Percentiles rank a stretch among this genome's conserved stretches.
These are phyloP conservation scores for Clonostachys rhizophaga DNA, from an alignment of 2,329 filamentous ascomycete species.

Conservation along the genomic window DNA sequence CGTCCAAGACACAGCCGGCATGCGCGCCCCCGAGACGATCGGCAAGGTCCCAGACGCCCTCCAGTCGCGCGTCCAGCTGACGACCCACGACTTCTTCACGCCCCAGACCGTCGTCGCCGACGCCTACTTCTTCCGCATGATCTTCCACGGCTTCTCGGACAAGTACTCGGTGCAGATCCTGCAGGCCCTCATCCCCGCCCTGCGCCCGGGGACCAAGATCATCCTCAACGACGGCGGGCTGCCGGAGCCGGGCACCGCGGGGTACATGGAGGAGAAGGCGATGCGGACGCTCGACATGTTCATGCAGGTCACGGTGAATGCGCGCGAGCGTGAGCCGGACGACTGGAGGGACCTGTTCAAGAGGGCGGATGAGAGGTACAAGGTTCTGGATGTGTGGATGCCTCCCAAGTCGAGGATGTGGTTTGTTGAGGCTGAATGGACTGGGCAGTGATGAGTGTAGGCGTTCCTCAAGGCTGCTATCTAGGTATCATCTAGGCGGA, in stretches of 20 bases:
- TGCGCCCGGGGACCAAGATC: conserved; percentile 15
- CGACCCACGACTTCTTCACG: conserved; percentile 18
- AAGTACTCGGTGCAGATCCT: conserved; percentile 23
- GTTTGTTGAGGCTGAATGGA: too few relatives aligned
- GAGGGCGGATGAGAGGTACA: too few relatives aligned
- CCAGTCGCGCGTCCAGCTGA: conserved; percentile 10
- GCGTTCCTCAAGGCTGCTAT: too few relatives aligned
- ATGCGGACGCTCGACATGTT: too few relatives aligned
- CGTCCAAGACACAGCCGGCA: conserved; percentile 12
- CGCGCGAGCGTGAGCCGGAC: too few relatives aligned
- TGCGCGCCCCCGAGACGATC: conserved; percentile 8
- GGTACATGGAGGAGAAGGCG: too few relatives aligned
- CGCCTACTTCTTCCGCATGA: conserved; percentile 21
- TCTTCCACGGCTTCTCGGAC: conserved; percentile 25
- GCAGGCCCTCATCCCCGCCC: conserved; percentile 17
- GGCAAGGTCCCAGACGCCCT: conserved; percentile 8
- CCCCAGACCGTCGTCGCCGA: conserved; percentile 15
- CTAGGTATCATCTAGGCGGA: too few relatives aligned
- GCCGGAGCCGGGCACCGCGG: conserved; percentile 7
- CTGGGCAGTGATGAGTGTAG: too few relatives aligned
- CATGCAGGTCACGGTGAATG: too few relatives aligned
- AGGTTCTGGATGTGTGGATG: too few relatives aligned
- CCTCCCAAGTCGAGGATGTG: too few relatives aligned
- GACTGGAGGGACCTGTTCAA: too few relatives aligned
- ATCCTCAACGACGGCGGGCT: conserved; percentile 16